Conservation (phyloP, 306 rosid genomes). For the Benincasa hispida region DNA sequence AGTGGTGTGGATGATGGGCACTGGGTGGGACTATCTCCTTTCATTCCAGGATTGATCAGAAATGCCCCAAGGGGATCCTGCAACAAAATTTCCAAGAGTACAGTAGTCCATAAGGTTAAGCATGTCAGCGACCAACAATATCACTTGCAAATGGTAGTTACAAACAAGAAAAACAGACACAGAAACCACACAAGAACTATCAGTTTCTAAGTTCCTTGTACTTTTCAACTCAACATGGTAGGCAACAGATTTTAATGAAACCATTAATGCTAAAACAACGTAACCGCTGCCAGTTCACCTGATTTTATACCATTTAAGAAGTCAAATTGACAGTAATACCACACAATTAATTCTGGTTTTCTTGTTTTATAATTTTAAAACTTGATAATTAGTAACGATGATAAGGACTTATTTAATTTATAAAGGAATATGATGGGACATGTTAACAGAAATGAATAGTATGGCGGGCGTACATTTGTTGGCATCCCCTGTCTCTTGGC, state of each 20-base stretch:
- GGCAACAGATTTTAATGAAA: not conserved
- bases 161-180: not conserved
- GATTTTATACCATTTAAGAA: not conserved
- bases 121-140: not conserved
- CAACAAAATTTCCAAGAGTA: constrained; percentile 10
- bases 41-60: constrained; percentile 11
- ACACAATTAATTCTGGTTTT: not conserved
- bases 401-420: not conserved
- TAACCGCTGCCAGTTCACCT: not conserved
- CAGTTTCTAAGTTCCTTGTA: not conserved
- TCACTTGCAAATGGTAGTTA: not conserved
- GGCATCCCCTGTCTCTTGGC: not conserved
- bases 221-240: not conserved
- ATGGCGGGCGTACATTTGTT: not conserved
- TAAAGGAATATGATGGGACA: not conserved
- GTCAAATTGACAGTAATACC: not conserved
- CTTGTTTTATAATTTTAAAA: not conserved
- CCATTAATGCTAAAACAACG: not conserved
- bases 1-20: constrained; percentile 28
- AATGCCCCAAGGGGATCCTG: constrained; percentile 32
- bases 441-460: not conserved
- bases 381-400: not conserved
- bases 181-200: not conserved
- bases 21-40: constrained; percentile 23
- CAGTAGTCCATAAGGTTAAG: not conserved